A percentile compares a stretch with the other conserved stretches of the same genome.
Evolutionary conservation across 768 basidiomycete genomes (phyloP).

Genomic region (Tulasnella sp.): DNA sequence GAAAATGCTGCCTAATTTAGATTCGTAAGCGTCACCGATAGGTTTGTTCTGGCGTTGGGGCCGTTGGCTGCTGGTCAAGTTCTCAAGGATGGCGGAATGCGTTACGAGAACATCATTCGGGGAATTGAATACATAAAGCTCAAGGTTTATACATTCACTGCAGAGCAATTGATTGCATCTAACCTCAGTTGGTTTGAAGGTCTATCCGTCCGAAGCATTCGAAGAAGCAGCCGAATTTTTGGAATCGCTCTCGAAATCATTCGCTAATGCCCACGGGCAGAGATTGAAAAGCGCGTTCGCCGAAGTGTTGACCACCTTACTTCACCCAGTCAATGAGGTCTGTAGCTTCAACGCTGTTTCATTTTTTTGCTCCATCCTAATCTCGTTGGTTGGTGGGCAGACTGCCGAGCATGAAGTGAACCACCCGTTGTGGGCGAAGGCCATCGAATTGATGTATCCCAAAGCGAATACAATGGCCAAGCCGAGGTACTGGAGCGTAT

Average conservation of each 20-base stretch:
- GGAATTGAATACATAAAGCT: slow-evolving; percentile 77
- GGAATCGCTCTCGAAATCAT: slow-evolving; percentile 73
- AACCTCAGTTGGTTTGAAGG: slow-evolving; percentile 39
- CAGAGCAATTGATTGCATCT: not conserved
- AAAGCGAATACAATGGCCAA: slow-evolving; percentile 79
- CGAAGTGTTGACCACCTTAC: slow-evolving; percentile 62
- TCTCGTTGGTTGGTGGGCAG: slow-evolving; percentile 34
- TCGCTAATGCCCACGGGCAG: slow-evolving; percentile 73
- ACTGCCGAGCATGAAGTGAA: slow-evolving; percentile 95
- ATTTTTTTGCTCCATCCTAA: not conserved
- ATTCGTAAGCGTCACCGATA: slow-evolving; percentile 88
- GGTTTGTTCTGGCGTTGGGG: slow-evolving; percentile 71
- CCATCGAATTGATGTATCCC: slow-evolving; percentile 74
- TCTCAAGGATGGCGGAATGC: slow-evolving; percentile 70
- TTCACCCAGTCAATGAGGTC: slow-evolving; percentile 88
- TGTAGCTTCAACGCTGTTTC: slow-evolving; percentile 4
- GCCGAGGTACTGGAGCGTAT: slow-evolving; percentile 80
- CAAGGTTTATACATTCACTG: slow-evolving; percentile 42
- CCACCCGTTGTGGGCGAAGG: slow-evolving; percentile 89
- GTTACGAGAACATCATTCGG: slow-evolving; percentile 75
- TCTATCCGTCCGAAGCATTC: slow-evolving; percentile 88
- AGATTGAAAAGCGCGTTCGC: slow-evolving; percentile 79
- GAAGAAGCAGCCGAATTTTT: slow-evolving; percentile 91
- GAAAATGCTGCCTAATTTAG: slow-evolving; percentile 33
- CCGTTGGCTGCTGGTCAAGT: slow-evolving; percentile 70